These are phyloP conservation scores for Aurantiochytrium sp. DNA, from an alignment of 108 stramenopile genomes.

Conservation along the genomic window DNA sequence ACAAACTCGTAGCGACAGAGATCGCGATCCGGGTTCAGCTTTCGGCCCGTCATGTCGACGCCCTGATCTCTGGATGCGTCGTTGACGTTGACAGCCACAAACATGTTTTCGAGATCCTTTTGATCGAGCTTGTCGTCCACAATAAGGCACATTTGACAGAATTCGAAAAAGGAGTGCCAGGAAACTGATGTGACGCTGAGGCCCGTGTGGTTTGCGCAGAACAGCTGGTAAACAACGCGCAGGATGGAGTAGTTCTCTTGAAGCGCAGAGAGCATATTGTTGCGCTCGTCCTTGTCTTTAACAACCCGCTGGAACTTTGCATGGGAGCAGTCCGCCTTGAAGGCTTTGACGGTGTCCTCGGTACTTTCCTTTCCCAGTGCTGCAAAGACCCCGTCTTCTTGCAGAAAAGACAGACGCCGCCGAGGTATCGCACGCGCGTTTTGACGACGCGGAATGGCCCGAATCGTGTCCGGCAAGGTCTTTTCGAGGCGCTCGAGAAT, in stretches of 20 bases:
- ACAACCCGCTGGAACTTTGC: neutral
- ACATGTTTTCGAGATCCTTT: neutral
- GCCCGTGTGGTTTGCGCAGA: neutral
- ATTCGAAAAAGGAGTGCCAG: neutral
- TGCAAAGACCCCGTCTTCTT: neutral
- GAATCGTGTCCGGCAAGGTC: neutral
- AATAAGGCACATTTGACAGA: neutral
- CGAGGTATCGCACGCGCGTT: neutral
- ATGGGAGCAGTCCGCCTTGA: neutral
- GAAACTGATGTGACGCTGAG: neutral
- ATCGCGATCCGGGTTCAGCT: slow-evolving; percentile 10
- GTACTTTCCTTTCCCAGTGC: neutral
- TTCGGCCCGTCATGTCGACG: neutral
- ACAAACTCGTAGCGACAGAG: slow-evolving; percentile 1
- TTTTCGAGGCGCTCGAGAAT: neutral
- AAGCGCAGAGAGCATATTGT: neutral
- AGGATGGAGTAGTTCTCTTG: neutral
- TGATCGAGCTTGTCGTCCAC: neutral
- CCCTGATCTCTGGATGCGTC: neutral
- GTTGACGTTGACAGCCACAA: neutral
- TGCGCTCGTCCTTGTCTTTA: neutral
- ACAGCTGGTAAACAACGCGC: neutral
- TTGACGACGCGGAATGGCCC: neutral
- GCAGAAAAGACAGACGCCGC: neutral
- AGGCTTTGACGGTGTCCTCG: neutral